These are phyloP conservation scores for Hanseniaspora valbyensis DNA, from an alignment of 805 yeast species.

Conservation along the genomic window DNA sequence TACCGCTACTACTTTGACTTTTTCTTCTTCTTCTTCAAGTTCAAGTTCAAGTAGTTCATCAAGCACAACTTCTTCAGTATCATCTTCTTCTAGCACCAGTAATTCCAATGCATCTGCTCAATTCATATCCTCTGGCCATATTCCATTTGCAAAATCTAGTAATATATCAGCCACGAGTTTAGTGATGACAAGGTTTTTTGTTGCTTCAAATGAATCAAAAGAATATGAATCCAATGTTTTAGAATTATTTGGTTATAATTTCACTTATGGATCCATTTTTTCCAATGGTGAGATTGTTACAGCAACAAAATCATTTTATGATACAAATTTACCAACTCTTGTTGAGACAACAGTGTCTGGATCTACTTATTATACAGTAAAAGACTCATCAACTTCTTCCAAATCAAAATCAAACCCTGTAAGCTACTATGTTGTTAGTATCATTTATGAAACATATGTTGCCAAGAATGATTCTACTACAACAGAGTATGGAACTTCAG, in stretches of 20 bases:
- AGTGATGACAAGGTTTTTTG: slow-evolving; percentile 3
- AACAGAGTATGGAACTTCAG: not conserved
- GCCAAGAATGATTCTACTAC: not conserved
- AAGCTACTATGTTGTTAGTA: not conserved
- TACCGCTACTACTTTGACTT: too few relatives aligned
- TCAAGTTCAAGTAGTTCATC: too few relatives aligned
- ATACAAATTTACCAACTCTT: slow-evolving; percentile 21
- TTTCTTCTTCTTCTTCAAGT: too few relatives aligned
- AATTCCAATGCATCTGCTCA: slow-evolving; percentile 2
- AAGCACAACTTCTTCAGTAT: not conserved
- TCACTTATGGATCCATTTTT: slow-evolving; percentile 22
- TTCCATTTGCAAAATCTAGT: slow-evolving; percentile 40
- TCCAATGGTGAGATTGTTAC: slow-evolving; percentile 27
- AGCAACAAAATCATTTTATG: slow-evolving; percentile 25
- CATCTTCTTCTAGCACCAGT: too few relatives aligned
- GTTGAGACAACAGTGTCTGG: slow-evolving; percentile 10
- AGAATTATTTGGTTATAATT: slow-evolving; percentile 14
- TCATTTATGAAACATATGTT: not conserved
- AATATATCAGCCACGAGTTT: slow-evolving; percentile 21
- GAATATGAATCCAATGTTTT: slow-evolving; percentile 17
- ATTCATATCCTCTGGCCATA: slow-evolving; percentile 34
- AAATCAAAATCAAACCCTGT: not conserved
- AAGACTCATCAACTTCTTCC: not conserved
- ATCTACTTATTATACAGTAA: slow-evolving; percentile 14
- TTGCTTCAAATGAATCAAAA: slow-evolving; percentile 7